These are phyloP conservation scores for Helianthus annuus DNA, from an alignment of 129 eudicot species.

Conservation along the genomic window DNA sequence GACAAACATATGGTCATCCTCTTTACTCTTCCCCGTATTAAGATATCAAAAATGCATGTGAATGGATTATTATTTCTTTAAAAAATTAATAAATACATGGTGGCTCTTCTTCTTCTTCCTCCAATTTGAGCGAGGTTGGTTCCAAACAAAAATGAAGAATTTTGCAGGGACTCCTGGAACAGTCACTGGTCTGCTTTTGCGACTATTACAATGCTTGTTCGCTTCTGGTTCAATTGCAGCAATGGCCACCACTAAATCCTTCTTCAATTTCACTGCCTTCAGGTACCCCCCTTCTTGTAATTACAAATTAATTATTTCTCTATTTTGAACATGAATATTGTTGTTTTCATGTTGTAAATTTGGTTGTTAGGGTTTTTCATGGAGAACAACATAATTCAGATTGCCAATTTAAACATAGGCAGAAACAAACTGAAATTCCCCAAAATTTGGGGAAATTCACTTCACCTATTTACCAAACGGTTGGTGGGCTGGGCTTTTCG, in stretches of 20 bases:
- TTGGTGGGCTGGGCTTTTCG: no score
- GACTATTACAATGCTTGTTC: conserved; percentile 68
- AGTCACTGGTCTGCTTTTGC: conserved; percentile 52
- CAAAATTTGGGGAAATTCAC: not conserved
- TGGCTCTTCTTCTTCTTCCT: not conserved
- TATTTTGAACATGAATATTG: no score
- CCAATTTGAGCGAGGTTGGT: not conserved
- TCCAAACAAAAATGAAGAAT: conserved; percentile 51
- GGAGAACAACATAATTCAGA: no score
- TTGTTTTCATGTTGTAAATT: not conserved
- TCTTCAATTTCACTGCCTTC: conserved; percentile 75
- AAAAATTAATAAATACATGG: no score
- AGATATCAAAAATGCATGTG: not conserved
- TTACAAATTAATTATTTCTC: no score
- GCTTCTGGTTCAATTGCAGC: conserved; percentile 75
- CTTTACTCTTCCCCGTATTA: conserved; percentile 37
- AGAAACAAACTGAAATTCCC: not conserved
- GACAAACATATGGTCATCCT: conserved; percentile 17
- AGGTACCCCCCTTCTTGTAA: conserved; percentile 33
- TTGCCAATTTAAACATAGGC: no score
- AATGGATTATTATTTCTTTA: no score
- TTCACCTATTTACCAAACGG: no score
- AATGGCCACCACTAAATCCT: conserved; percentile 58
- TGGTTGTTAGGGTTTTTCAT: no score
- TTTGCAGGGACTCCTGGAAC: conserved; percentile 90